Evolutionary conservation across 2,329 filamentous ascomycete genomes (phyloP), one percentile per base, ranked within the genome.

Genomic region (Monosporascus sp.): DNA sequence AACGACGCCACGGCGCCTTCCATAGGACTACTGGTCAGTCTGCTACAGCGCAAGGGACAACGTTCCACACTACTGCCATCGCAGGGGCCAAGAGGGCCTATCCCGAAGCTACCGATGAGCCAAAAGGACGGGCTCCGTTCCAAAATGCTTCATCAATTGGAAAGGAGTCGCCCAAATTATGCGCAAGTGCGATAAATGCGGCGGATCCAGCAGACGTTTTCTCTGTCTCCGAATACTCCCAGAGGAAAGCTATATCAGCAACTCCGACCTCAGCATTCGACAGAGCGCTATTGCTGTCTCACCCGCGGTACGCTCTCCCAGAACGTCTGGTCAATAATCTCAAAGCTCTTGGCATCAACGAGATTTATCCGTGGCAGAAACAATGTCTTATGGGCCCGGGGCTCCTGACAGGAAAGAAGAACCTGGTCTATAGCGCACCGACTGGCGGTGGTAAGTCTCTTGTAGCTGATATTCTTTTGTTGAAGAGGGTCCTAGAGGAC

Each of bases 331-430:
- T 88, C 3, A 69, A 75, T 18, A 91, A 90, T 62, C 80, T 91
- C 62, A 76, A 75, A 47, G 70, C 73, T 0, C 73, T 88, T 39
- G 88, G 88, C n/a, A 87, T 92, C 52, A 79, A 75, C 41, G 80
- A 79, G 58, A 91, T 91, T 54, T 91, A 91, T 61, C 85, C 86
- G 2, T 92, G 88, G 88, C 88, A 91, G 68, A 87, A 87, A 49
- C 83, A 84, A 53, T 92, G 88, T 62, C 75, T 92, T 7, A 74
- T 87, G 50, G 83, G 83, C 0, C 82, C 81, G 3, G 85, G 87
- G 0, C 74, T 90, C 18, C 72, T 92, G 14, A 68, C 73, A 6
- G 87, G 87, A 17, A 74, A 81, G 49, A 82, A 77, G 57, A 90
- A 89, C 60, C 74, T 92, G 9, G 84, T 91, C n/a, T 92, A 91